Evolutionary conservation across 1,284 basidiomycete species (phyloP).

Genomic region (Trametes hirsuta): DNA sequence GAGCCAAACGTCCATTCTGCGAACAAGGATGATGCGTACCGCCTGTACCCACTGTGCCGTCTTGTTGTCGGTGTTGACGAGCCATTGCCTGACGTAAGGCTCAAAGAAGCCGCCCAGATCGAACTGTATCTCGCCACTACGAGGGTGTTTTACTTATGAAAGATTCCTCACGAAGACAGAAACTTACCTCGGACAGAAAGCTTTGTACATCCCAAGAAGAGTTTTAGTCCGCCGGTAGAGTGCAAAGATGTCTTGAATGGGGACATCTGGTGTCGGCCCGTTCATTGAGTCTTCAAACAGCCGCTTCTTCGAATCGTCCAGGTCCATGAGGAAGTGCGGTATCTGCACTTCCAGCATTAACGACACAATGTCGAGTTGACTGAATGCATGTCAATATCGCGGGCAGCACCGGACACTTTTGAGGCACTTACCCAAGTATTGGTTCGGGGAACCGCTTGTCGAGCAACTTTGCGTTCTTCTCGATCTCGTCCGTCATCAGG

Average conservation of each 20-base stretch:
- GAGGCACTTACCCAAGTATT: slow-evolving; percentile 67
- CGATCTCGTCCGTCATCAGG: slow-evolving; percentile 86
- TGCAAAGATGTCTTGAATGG: slow-evolving; percentile 87
- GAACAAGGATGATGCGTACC: slow-evolving; percentile 46
- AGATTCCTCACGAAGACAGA: neutral
- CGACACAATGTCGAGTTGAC: slow-evolving; percentile 80
- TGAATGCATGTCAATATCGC: slow-evolving; percentile 32
- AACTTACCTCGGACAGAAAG: slow-evolving; percentile 79
- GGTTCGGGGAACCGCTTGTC: slow-evolving; percentile 88
- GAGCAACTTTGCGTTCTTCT: slow-evolving; percentile 81
- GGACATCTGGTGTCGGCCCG: slow-evolving; percentile 76
- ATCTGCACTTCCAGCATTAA: slow-evolving; percentile 75
- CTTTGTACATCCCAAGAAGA: slow-evolving; percentile 76
- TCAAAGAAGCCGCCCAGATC: slow-evolving; percentile 82
- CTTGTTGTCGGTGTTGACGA: slow-evolving; percentile 88
- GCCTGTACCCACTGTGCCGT: slow-evolving; percentile 94
- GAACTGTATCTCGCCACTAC: slow-evolving; percentile 63
- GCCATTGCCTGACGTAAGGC: slow-evolving; percentile 89
- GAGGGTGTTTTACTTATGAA: slow-evolving; percentile 11
- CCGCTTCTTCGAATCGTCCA: slow-evolving; percentile 72
- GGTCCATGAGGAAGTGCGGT: slow-evolving; percentile 77
- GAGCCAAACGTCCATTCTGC: neutral
- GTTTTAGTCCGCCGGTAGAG: slow-evolving; percentile 80
- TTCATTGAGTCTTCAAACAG: slow-evolving; percentile 81
- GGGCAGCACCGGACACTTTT: neutral